A percentile compares a stretch with the other conserved stretches of the same genome.
Evolutionary conservation across 441 rosid genomes (phyloP).

Genomic region (Lepidium campestre): DNA sequence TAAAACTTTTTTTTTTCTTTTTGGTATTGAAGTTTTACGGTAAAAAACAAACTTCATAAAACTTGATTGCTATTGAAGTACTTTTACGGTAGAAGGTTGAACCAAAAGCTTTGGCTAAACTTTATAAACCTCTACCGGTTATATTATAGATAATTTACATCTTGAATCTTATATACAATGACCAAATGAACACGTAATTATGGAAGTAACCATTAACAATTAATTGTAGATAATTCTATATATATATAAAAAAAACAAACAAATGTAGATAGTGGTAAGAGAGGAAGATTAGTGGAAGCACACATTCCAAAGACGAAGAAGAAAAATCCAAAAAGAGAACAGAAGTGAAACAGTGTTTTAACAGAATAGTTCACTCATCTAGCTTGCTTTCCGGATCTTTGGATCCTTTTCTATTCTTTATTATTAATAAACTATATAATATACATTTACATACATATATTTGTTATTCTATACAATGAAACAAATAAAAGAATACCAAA

Average conservation of each 20-base stretch:
- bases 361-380: not conserved
- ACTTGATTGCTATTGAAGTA: too few relatives aligned
- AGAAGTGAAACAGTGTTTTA: constrained; percentile 25
- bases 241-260: not conserved
- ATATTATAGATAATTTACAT: not conserved
- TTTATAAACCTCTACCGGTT: not conserved
- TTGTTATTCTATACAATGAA: constrained; percentile 27
- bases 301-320: constrained; percentile 13
- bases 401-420: constrained; percentile 22
- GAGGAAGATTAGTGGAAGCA: constrained; percentile 16
- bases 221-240: not conserved
- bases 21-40: too few relatives aligned
- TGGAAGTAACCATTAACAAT: not conserved
- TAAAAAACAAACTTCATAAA: not conserved
- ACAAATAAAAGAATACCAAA: constrained; percentile 34
- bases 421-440: not conserved
- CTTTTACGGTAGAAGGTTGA: not conserved
- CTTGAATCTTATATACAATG: not conserved
- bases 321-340: constrained; percentile 34
- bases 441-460: not conserved
- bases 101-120: not conserved
- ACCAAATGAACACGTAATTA: not conserved
- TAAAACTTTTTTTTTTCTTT: too few relatives aligned
- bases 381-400: constrained; percentile 27
- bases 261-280: constrained; percentile 10